Conservation (phyloP, 192 early-diverging fungal species). For the Podila horticola region DNA sequence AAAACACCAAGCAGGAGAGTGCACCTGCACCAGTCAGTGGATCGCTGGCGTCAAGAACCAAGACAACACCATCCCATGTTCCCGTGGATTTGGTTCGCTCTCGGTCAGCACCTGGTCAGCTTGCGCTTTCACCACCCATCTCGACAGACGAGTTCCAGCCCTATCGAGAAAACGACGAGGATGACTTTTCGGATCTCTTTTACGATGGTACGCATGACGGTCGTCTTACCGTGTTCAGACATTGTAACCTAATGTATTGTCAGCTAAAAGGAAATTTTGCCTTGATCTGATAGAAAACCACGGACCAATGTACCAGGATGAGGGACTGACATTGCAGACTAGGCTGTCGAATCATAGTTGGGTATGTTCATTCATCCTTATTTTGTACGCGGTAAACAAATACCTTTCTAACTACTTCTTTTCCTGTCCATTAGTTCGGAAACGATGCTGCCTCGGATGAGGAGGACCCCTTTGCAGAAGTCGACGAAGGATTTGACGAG, state of each 20-base stretch:
- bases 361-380: slow-evolving; percentile 9
- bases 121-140: slow-evolving; percentile 17
- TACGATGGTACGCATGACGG: neutral
- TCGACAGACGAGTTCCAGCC: slow-evolving; percentile 19
- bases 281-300: slow-evolving; percentile 9
- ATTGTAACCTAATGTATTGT: too few relatives aligned
- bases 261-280: too few relatives aligned
- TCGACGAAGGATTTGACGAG: slow-evolving; percentile 62
- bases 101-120: slow-evolving; percentile 40
- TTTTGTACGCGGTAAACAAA: neutral
- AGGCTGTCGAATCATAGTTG: slow-evolving; percentile 56
- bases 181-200: slow-evolving; percentile 46
- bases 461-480: slow-evolving; percentile 60
- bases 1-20: neutral
- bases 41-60: slow-evolving; percentile 27
- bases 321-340: slow-evolving; percentile 47
- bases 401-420: too few relatives aligned
- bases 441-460: slow-evolving; percentile 57
- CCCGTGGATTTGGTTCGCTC: slow-evolving; percentile 43
- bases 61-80: slow-evolving; percentile 11
- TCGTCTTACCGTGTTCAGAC: too few relatives aligned
- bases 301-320: slow-evolving; percentile 21
- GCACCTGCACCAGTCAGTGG: slow-evolving; percentile 14
- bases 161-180: slow-evolving; percentile 40
- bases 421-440: slow-evolving; percentile 23